Evolutionary conservation across 1,284 basidiomycete species (phyloP), one percentile per base, ranked within the genome.

Genomic region (Apiotrichum laibachii): DNA sequence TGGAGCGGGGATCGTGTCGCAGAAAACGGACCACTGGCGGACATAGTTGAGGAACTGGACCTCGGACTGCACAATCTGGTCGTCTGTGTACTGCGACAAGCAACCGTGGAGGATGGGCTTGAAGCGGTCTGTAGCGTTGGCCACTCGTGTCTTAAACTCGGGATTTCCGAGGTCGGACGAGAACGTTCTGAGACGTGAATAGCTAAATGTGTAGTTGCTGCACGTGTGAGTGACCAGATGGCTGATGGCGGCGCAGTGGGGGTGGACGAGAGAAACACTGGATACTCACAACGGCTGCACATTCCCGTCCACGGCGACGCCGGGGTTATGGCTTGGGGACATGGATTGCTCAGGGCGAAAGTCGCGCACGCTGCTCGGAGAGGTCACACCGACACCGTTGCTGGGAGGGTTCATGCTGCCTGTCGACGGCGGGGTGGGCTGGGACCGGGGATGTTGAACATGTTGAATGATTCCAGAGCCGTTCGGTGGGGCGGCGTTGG

Each of bases 31-130:
- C 62, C 62, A 63, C 33, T 53, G 48, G 31, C 56, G 55, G 12
- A 60, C 62, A 42, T 55, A 63, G 13, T 47, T 51, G 22, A 60
- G 47, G 48, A 63, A 63, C 56, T 63, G 62, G 21, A 60, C 48
- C 51, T 63, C 62, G 5, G 50, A 54, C 18, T 50, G 34, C 12
- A 63, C 51, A 5, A 56, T 53, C 47, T 63, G 59, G 7, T 63
- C 59, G 33, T 60, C 62, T 10, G 52, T 50, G 50, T 60, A 60
- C 39, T 53, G 55, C n/a, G 59, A 57, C 19, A 63, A 51, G 34
- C 56, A 51, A 37, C 59, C 40, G 54, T 63, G 62, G 15, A 63
- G 51, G 44, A 63, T 58, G 16, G 62, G 50, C 53, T 63, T 63
- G 62, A 60, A 63, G 18, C 54, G 50, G 21, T 63, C 59, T 1